Evolutionary conservation across 2,329 filamentous ascomycete species (phyloP), one percentile per base, ranked within the genome.

Genomic region (Huntiella omanensis): DNA sequence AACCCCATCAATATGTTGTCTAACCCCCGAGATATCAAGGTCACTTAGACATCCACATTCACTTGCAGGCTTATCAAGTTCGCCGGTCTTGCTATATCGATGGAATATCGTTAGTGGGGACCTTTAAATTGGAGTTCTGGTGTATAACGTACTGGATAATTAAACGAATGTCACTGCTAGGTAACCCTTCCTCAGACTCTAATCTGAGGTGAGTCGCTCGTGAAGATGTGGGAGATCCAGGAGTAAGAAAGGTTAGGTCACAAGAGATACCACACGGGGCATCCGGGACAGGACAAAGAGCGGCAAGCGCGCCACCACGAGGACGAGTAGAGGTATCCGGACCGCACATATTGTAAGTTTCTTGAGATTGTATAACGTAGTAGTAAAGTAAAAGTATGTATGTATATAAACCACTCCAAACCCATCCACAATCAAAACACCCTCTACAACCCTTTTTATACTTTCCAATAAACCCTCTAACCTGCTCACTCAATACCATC

Each of bases 241-340:
- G 62, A 1, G 62, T 64, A 45, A 68, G 63, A 40, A 70, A 69
- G 3, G 62, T 55, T 4, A 70, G 57, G 35, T 66, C 63, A n/a
- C 59, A 62, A 11, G 53, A 50, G 2, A 60, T 37, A 17, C 43
- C 42, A 32, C 8, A 13, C 11, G 35, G 12, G 2, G 33, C 16
- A 15, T 40, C 8, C 3, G 49, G 42, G 13, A 39, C 56, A 35
- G 59, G 58, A 13, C 54, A 60, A 40, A 70, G 60, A 5, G 66
- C 64, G 5, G 59, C 67, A 43, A 70, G 59, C 12, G 67, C 67
- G 33, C 67, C 67, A 48, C 66, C 65, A 35, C 60, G 59, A 7
- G 65, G 63, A 40, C 60, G 55, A 48, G 62, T 59, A 8, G 60
- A 59, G 47, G 53, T 59, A 43, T 67, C 60, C 4, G 61, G 60